phyloP scores from a whole-genome alignment of 2,329 filamentous ascomycete species.

The Pseudogymnoascus sp. region DNA sequence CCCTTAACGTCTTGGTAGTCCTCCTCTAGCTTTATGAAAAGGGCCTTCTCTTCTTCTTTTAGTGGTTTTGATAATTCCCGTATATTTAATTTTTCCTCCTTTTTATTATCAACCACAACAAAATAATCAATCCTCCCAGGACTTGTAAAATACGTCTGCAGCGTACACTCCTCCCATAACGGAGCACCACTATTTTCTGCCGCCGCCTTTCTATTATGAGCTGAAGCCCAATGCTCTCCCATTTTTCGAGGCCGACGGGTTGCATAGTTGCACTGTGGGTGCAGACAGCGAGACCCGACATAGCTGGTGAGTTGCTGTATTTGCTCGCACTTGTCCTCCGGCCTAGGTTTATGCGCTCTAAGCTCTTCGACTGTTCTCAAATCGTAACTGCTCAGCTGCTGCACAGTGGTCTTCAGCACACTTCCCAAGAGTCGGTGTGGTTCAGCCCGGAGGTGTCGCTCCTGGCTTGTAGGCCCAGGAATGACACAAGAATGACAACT shows the following conservation, averaged over 20 bases:
- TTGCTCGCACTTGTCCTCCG: neutral
- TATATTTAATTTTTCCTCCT: neutral
- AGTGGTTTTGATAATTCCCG: neutral
- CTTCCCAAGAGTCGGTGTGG: conserved; percentile 10
- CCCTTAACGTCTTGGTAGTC: conserved; percentile 11
- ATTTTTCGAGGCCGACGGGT: neutral
- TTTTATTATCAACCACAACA: conserved; percentile 1
- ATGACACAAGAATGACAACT: conserved; percentile 4
- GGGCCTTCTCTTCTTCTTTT: conserved; percentile 9
- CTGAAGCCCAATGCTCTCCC: neutral
- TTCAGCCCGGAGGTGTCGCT: conserved; percentile 6
- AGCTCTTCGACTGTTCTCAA: conserved; percentile 10
- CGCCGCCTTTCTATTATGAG: neutral
- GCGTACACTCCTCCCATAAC: no score
- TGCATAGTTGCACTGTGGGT: neutral
- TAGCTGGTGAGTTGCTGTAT: neutral
- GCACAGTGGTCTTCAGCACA: neutral
- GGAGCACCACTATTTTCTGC: no score
- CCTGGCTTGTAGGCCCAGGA: neutral
- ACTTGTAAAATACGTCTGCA: no score
- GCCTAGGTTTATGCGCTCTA: neutral
- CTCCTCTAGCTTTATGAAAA: conserved; percentile 12
- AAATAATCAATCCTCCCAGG: conserved; percentile 9
- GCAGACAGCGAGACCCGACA: neutral
- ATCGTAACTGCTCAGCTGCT: conserved; percentile 8